phyloP scores from a whole-genome alignment of 768 basidiomycete genomes.

The Suillus clintonianus region DNA sequence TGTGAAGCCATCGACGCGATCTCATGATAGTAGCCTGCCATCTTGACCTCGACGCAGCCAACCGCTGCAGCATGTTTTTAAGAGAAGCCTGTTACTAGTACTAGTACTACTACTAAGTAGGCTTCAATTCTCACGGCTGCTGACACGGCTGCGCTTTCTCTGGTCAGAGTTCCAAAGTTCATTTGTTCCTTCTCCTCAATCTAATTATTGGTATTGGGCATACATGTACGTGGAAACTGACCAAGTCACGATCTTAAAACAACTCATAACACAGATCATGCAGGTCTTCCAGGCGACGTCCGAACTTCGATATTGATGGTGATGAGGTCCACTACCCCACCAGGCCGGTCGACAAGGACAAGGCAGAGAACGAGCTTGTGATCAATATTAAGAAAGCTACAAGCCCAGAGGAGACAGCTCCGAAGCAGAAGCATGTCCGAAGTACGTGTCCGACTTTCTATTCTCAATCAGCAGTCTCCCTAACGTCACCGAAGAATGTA shows the following conservation, averaged over 20 bases:
- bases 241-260: background rate
- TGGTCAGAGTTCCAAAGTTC: background rate
- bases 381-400: constrained; percentile 99
- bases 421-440: constrained; percentile 99
- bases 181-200: background rate
- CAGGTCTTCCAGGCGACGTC: constrained; percentile 37
- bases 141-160: background rate
- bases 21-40: constrained; percentile 8
- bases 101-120: background rate
- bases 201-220: constrained; percentile 10
- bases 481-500: constrained; percentile 68
- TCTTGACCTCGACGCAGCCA: constrained; percentile 10
- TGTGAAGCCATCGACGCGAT: constrained; percentile 18
- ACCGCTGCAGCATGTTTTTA: background rate
- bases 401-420: constrained; percentile 90
- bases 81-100: background rate
- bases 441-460: constrained; percentile 57
- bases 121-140: background rate
- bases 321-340: constrained; percentile 92
- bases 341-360: constrained; percentile 97
- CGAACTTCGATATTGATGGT: constrained; percentile 68
- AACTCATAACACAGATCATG: constrained; percentile 3
- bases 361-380: constrained; percentile 91
- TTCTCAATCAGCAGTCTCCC: constrained; percentile 4
- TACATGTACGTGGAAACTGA: constrained; percentile 10